Evolutionary conservation across 2,329 filamentous ascomycete species (phyloP), one percentile per base, ranked within the genome.

Genomic region (Diplocarpon mali): DNA sequence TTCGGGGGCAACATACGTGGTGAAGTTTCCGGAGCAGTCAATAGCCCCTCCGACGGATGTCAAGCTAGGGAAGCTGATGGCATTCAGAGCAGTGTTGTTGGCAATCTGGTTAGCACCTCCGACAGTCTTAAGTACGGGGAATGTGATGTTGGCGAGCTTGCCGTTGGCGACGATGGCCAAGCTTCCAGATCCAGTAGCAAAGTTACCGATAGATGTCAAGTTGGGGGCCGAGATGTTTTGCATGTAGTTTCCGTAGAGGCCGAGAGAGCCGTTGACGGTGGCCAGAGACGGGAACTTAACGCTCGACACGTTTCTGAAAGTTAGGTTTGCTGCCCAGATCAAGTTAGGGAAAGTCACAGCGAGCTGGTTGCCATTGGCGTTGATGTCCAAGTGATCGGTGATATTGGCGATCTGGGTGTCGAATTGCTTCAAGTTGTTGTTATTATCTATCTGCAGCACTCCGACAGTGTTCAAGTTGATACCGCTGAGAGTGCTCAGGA

Each of bases 391-490:
- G 38, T 72, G 65, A 45, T 75, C 71, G 53, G 75, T 83, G 58
- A 95, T 76, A 68, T 85, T 90, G 64, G 73, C 73, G 47, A 96
- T 73, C 62, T 83, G 76, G 65, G 88, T 85, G 62, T 77, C 76
- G 69, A 93, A 85, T 50, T 71, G 72, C 62, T 75, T 77, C 57
- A 98, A 74, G 62, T 83, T 81, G 50, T 69, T 70, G 78, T 96
- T 96, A 80, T 95, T 95, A 75, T 85, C 83, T 67, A 98, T 83
- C 64, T 85, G 72, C 63, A 98, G 76, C 54, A 69, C 72, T 46
- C 76, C 73, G 44, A 87, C 80, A n/a, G 74, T 73, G 52, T 77
- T 67, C 53, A 96, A 73, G 63, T 87, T 83, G 64, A 98, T 84
- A 61, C 87, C 88, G 54, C 81, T 72, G 48, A 98, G 76, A 54